Conservation (phyloP, 1,139 yeast species). For the Pichia sp. region DNA sequence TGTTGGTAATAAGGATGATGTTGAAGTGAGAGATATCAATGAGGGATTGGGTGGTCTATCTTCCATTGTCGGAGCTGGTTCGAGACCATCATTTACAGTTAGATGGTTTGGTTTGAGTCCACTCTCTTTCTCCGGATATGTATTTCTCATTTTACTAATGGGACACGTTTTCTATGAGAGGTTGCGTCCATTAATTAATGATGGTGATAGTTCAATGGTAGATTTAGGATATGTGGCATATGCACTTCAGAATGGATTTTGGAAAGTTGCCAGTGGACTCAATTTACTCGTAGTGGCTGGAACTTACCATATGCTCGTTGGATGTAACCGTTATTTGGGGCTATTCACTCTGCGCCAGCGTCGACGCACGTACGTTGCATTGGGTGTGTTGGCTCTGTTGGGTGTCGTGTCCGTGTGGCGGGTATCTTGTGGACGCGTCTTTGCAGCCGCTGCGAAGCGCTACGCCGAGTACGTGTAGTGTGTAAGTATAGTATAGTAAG, state of each 20-base stretch:
- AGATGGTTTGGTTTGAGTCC: slow-evolving; percentile 37
- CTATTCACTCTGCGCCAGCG: slow-evolving; percentile 19
- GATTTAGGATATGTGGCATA: slow-evolving; percentile 47
- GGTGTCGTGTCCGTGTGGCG: slow-evolving; percentile 9
- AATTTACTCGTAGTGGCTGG: slow-evolving; percentile 22
- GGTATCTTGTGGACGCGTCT: slow-evolving; percentile 1
- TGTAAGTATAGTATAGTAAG: no score
- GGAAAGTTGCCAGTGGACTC: slow-evolving; percentile 6
- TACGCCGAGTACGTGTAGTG: not conserved
- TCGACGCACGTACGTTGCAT: slow-evolving; percentile 18
- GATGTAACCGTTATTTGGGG: slow-evolving; percentile 30
- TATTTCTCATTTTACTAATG: slow-evolving; percentile 38
- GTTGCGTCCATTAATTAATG: slow-evolving; percentile 41
- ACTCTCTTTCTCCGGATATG: slow-evolving; percentile 52
- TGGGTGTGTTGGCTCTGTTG: slow-evolving; percentile 13
- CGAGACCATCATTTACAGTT: slow-evolving; percentile 39
- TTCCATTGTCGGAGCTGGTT: slow-evolving; percentile 47
- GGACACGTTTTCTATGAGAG: slow-evolving; percentile 47
- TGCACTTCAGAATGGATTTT: slow-evolving; percentile 19
- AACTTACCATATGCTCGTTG: slow-evolving; percentile 36
- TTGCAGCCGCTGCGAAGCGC: slow-evolving; percentile 4
- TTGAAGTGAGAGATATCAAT: slow-evolving; percentile 34
- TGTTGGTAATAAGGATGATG: slow-evolving; percentile 15
- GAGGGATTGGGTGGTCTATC: slow-evolving; percentile 57
- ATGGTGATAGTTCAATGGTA: slow-evolving; percentile 61